Evolutionary conservation across 805 yeast species (phyloP).

Genomic region (Zygosaccharomyces kombuchaensis): DNA sequence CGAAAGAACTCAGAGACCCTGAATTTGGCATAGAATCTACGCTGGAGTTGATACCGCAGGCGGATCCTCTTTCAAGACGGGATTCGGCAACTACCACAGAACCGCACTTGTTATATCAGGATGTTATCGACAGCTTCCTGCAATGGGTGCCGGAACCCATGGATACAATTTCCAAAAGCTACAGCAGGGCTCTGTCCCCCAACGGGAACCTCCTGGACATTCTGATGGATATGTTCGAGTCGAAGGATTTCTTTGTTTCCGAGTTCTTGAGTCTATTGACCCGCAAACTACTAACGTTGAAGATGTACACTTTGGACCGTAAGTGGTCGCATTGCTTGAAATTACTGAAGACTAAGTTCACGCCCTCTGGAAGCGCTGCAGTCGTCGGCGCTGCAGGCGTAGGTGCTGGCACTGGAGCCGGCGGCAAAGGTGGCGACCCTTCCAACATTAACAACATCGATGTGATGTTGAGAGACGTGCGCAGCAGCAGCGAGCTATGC

Average conservation of each 20-base stretch:
- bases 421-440: slow-evolving; percentile 2
- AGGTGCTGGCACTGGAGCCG: slow-evolving; percentile 1
- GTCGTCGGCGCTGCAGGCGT: slow-evolving; percentile 2
- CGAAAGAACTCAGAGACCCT: slow-evolving; percentile 46
- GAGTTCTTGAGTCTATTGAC: slow-evolving; percentile 25
- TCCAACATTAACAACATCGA: slow-evolving; percentile 54
- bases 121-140: slow-evolving; percentile 21
- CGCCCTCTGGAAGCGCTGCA: slow-evolving; percentile 5
- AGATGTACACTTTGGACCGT: slow-evolving; percentile 21
- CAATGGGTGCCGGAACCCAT: slow-evolving; percentile 31
- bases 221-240: slow-evolving; percentile 25
- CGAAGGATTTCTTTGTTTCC: slow-evolving; percentile 23
- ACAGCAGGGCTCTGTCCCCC: slow-evolving; percentile 6
- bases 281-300: slow-evolving; percentile 20
- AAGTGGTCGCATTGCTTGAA: slow-evolving; percentile 28
- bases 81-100: not conserved
- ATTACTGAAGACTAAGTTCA: slow-evolving; percentile 19
- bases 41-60: not conserved
- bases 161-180: slow-evolving; percentile 12
- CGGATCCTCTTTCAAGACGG: not conserved
- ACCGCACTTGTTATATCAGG: slow-evolving; percentile 13
- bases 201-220: slow-evolving; percentile 23
- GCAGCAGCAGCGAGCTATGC: slow-evolving; percentile 50
- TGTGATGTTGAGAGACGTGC: slow-evolving; percentile 77
- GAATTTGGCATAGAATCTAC: slow-evolving; percentile 22